phyloP scores from a whole-genome alignment of 129 eudicot species.

The Escallonia rubra region DNA sequence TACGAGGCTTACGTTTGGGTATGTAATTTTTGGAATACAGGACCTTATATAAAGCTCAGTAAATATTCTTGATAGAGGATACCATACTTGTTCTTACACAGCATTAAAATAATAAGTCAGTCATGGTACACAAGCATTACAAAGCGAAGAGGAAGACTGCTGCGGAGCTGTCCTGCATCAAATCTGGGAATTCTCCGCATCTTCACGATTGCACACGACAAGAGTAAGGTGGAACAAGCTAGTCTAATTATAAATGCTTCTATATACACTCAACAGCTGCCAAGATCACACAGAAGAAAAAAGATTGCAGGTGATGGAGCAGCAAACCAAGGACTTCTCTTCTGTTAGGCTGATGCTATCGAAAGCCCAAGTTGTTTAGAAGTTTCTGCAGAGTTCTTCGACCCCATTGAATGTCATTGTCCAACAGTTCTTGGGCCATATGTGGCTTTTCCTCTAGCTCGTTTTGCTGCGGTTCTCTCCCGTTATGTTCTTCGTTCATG shows the following conservation, averaged over 20 bases:
- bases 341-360: conserved; percentile 2
- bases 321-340: neutral
- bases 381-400: conserved; percentile 25
- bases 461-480: neutral
- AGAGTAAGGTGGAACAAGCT: neutral
- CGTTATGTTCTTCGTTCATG: neutral
- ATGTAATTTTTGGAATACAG: too few species aligned
- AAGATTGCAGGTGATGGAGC: neutral
- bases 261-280: neutral
- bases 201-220: neutral
- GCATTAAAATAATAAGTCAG: too few species aligned
- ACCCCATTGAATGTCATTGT: conserved; percentile 32
- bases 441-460: conserved; percentile 7
- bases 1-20: too few species aligned
- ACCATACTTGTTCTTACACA: too few species aligned
- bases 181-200: too few species aligned
- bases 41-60: too few species aligned
- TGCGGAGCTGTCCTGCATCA: too few species aligned
- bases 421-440: neutral
- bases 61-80: too few species aligned
- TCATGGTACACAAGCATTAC: too few species aligned
- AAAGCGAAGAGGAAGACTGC: too few species aligned
- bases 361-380: conserved; percentile 20
- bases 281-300: neutral
- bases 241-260: neutral